phyloP scores from a whole-genome alignment of 2,329 filamentous ascomycete species.

The Gliomastix tumulicola region DNA sequence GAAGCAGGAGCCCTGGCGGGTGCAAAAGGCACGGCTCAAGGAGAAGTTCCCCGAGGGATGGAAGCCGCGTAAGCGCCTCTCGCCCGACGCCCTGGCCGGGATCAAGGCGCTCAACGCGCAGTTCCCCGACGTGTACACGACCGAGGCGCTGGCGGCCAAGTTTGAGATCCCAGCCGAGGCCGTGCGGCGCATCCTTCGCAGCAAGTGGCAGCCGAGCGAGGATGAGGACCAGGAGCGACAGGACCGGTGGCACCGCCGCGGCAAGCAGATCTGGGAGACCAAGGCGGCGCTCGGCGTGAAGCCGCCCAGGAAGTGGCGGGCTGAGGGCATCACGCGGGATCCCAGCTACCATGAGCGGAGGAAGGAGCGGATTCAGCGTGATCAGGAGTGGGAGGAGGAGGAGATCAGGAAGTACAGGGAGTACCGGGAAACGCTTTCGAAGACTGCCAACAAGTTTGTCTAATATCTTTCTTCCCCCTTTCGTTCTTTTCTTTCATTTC shows the following conservation, averaged over 20 bases:
- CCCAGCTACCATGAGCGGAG: slow-evolving; percentile 30
- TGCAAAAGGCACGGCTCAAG: slow-evolving; percentile 68
- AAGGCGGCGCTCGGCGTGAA: slow-evolving; percentile 55
- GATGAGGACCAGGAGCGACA: slow-evolving; percentile 53
- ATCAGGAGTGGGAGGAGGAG: slow-evolving; percentile 19
- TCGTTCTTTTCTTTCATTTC: no score
- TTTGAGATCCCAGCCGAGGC: slow-evolving; percentile 86
- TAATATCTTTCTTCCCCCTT: slow-evolving; percentile 1
- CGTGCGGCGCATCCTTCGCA: slow-evolving; percentile 77
- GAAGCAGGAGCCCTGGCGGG: slow-evolving; percentile 48
- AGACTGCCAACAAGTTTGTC: neutral
- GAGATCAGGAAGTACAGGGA: slow-evolving; percentile 14
- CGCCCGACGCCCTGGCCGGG: slow-evolving; percentile 85
- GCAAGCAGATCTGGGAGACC: slow-evolving; percentile 50
- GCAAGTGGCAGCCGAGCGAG: slow-evolving; percentile 61
- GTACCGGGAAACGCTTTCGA: slow-evolving; percentile 12
- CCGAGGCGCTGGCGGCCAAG: slow-evolving; percentile 61
- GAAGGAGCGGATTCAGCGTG: slow-evolving; percentile 14
- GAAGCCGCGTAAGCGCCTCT: slow-evolving; percentile 78
- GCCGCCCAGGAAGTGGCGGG: slow-evolving; percentile 53
- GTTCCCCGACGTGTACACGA: slow-evolving; percentile 72
- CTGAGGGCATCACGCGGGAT: slow-evolving; percentile 41
- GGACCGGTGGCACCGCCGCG: slow-evolving; percentile 54
- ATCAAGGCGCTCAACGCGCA: slow-evolving; percentile 77
- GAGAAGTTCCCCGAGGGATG: slow-evolving; percentile 78